These are phyloP conservation scores for Debaryomyces psychrophilus DNA, from an alignment of 1,139 yeast species.

Conservation along the genomic window DNA sequence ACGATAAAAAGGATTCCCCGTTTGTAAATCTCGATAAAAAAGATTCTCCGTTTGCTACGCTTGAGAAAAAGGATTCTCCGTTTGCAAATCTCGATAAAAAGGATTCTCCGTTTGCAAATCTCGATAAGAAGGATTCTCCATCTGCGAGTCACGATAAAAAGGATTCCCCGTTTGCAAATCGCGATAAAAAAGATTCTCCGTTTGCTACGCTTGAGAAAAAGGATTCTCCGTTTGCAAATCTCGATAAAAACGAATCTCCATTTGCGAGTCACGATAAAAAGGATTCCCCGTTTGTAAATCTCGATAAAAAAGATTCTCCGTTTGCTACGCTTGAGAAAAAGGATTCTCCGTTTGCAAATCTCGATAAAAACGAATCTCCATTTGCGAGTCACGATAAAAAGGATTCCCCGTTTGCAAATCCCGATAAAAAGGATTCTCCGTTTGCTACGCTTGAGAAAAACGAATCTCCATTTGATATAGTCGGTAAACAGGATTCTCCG, in stretches of 20 bases:
- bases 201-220: background rate
- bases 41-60: slow-evolving; percentile 12
- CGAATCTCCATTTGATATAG: slow-evolving; percentile 11
- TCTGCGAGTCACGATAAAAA: background rate
- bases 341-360: slow-evolving; percentile 14
- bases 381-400: slow-evolving; percentile 6
- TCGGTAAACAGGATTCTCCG: slow-evolving; percentile 9
- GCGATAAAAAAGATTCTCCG: too few species aligned
- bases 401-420: slow-evolving; percentile 10
- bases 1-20: background rate
- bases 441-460: background rate
- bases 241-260: background rate
- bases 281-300: slow-evolving; percentile 6
- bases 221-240: slow-evolving; percentile 14
- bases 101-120: too few species aligned
- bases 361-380: background rate
- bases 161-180: slow-evolving; percentile 6
- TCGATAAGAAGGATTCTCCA: background rate
- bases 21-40: background rate
- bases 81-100: background rate
- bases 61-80: background rate
- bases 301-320: too few species aligned
- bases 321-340: background rate
- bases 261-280: background rate
- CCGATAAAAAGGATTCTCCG: background rate